Evolutionary conservation across 495 filamentous ascomycete genomes (phyloP).

Genomic region (Neurospora tetraspora): DNA sequence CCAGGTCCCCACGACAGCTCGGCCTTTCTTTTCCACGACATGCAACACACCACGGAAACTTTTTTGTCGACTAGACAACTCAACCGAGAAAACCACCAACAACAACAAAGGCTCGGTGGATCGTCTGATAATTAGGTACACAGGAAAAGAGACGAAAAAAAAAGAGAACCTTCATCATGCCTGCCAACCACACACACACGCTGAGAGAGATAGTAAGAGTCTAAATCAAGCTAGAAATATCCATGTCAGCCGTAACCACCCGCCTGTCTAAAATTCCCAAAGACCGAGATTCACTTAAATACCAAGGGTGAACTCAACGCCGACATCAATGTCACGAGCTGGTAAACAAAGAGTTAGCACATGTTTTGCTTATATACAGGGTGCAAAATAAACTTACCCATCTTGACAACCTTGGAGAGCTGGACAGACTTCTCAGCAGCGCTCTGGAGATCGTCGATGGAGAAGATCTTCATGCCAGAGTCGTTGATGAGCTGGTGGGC

Average conservation of each 20-base stretch:
- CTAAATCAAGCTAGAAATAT: not conserved
- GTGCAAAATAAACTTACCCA: conserved; percentile 49
- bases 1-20: not conserved
- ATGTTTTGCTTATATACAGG: not conserved
- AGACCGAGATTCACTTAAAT: conserved; percentile 47
- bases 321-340: conserved; percentile 95
- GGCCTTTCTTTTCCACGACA: not conserved
- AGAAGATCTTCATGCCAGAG: conserved; percentile 98
- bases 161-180: not conserved
- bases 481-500: conserved; percentile 95
- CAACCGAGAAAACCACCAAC: not conserved
- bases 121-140: not conserved
- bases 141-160: not conserved
- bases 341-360: conserved; percentile 4
- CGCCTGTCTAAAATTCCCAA: not conserved
- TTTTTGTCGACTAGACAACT: not conserved
- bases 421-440: conserved; percentile 98
- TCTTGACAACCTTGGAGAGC: conserved; percentile 97
- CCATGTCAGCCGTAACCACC: not conserved
- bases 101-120: not conserved
- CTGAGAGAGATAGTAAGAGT: not conserved
- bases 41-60: not conserved
- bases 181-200: not conserved
- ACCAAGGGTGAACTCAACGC: conserved; percentile 92
- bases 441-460: conserved; percentile 93